Conservation (phyloP, 169 alveolate genomes). For the Neospora caninum region DNA sequence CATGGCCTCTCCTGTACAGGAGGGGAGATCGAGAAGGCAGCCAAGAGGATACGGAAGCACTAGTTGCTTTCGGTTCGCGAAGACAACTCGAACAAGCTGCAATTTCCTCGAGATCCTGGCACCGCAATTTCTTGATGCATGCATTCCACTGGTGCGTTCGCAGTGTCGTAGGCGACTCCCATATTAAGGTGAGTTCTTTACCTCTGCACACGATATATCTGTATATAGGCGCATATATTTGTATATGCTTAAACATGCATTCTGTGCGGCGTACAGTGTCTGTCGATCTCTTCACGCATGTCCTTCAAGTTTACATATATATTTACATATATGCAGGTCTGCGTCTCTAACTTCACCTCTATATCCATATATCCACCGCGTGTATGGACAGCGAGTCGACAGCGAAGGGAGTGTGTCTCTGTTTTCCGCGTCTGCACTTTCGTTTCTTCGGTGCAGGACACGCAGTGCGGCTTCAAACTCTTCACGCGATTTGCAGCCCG, state of each 20-base stretch:
- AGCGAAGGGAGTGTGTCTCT: no score
- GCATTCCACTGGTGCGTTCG: slow-evolving; percentile 51
- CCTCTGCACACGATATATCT: background rate
- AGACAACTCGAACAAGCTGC: slow-evolving; percentile 53
- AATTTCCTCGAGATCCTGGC: background rate
- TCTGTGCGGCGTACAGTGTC: no score
- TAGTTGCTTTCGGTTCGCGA: slow-evolving; percentile 86
- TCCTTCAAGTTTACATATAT: no score
- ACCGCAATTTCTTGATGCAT: slow-evolving; percentile 25
- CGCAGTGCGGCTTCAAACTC: slow-evolving; percentile 91
- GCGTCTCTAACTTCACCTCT: background rate
- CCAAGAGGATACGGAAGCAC: no score
- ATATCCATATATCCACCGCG: background rate
- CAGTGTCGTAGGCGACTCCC: slow-evolving; percentile 59
- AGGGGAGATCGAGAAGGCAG: no score
- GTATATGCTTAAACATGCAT: no score
- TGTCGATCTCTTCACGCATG: no score
- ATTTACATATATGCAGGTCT: background rate
- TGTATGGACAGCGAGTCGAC: background rate
- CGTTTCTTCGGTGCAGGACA: slow-evolving; percentile 72
- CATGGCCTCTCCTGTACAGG: no score
- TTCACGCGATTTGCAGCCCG: slow-evolving; percentile 85
- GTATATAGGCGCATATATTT: no score
- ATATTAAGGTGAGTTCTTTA: background rate
- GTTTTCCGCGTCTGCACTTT: no score